Evolutionary conservation across 495 filamentous ascomycete species (phyloP).

Genomic region (Xylaria bambusicola): DNA sequence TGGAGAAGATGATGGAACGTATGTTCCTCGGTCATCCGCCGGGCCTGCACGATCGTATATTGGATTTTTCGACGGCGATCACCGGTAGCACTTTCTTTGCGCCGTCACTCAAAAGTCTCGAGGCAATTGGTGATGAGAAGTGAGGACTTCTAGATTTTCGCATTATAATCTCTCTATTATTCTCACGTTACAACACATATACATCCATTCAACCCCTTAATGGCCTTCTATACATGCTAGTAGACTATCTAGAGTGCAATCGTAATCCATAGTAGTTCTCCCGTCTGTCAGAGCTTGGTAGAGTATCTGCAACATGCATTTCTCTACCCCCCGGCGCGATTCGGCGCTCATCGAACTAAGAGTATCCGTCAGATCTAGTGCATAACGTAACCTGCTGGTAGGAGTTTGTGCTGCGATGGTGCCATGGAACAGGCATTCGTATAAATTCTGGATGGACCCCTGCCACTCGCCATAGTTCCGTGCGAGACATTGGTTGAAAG

Average conservation of each 20-base stretch:
- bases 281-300: slow-evolving; percentile 6
- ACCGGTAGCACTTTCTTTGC: slow-evolving; percentile 59
- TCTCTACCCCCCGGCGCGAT: slow-evolving; percentile 8
- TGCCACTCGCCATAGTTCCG: background rate
- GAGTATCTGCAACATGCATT: slow-evolving; percentile 12
- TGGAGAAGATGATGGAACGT: slow-evolving; percentile 59
- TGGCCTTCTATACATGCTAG: slow-evolving; percentile 11
- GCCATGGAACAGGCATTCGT: slow-evolving; percentile 2
- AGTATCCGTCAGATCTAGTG: slow-evolving; percentile 6
- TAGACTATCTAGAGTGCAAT: slow-evolving; percentile 9
- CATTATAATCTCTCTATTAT: too few relatives aligned
- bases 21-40: slow-evolving; percentile 60
- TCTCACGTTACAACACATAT: too few relatives aligned
- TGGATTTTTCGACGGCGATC: slow-evolving; percentile 56
- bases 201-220: background rate
- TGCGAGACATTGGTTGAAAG: background rate
- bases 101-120: slow-evolving; percentile 49
- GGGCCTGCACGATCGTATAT: slow-evolving; percentile 56
- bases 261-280: background rate
- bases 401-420: slow-evolving; percentile 3
- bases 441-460: background rate
- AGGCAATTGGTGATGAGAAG: slow-evolving; percentile 36
- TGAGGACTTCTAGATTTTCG: background rate
- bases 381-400: background rate
- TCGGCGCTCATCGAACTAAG: slow-evolving; percentile 7